These are phyloP conservation scores for Verticillium tricorpus DNA, from an alignment of 2,329 filamentous ascomycete genomes.

Conservation along the genomic window DNA sequence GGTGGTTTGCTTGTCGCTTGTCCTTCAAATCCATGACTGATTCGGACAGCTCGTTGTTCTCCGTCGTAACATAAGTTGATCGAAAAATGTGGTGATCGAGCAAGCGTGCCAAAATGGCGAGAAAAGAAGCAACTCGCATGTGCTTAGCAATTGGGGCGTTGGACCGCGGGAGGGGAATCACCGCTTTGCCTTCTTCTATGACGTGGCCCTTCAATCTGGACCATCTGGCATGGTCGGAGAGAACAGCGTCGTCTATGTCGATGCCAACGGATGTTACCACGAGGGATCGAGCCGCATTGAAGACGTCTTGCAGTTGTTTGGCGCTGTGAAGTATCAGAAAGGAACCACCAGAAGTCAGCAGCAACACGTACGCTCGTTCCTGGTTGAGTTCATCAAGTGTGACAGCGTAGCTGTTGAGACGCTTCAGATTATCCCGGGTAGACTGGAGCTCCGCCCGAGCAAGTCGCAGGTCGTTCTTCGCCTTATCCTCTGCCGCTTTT, in stretches of 20 bases:
- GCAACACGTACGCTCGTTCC: not conserved
- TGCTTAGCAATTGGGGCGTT: not conserved
- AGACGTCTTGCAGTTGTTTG: not conserved
- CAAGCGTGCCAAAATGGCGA: not conserved
- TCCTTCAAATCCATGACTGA: not conserved
- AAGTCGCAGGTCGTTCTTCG: not conserved
- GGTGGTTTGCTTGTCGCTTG: not conserved
- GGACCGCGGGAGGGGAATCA: not conserved
- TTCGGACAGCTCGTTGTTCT: not conserved
- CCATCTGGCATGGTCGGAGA: not conserved
- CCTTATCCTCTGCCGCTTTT: not conserved
- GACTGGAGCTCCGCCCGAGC: not conserved
- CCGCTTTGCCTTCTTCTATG: too few species aligned
- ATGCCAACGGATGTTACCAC: not conserved
- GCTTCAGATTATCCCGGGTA: not conserved
- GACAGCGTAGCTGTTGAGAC: not conserved
- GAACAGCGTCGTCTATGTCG: not conserved
- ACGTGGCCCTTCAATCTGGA: not conserved
- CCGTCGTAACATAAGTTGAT: not conserved
- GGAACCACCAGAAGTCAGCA: not conserved
- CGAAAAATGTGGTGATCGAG: not conserved
- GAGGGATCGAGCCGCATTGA: not conserved
- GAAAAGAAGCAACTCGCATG: not conserved
- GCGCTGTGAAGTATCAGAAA: not conserved
- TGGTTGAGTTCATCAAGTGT: not conserved